Evolutionary conservation across 805 yeast species (phyloP).

Genomic region (Isabelozyma rhagii): DNA sequence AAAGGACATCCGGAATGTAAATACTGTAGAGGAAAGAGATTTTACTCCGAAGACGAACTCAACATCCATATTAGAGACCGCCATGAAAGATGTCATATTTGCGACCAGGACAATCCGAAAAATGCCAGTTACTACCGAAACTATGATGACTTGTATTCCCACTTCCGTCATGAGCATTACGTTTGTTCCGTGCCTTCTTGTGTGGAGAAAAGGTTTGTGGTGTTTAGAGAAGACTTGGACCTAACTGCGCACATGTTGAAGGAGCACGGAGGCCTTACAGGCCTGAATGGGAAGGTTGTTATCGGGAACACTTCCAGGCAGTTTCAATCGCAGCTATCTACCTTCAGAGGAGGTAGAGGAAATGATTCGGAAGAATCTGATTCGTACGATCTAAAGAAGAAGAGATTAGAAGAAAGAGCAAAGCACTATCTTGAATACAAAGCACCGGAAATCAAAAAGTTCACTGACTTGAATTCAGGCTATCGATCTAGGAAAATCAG

Average conservation of each 20-base stretch:
- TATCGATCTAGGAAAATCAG: constrained; percentile 46
- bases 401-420: constrained; percentile 80
- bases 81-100: constrained; percentile 88
- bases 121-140: constrained; percentile 61
- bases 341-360: constrained; percentile 34
- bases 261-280: constrained; percentile 65
- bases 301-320: constrained; percentile 35
- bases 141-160: constrained; percentile 71
- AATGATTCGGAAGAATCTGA: constrained; percentile 22
- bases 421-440: constrained; percentile 69
- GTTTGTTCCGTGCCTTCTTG: constrained; percentile 76
- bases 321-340: constrained; percentile 62
- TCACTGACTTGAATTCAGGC: constrained; percentile 45
- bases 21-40: constrained; percentile 70
- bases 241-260: constrained; percentile 82
- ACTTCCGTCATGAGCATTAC: constrained; percentile 71
- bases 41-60: constrained; percentile 86
- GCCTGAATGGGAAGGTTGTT: constrained; percentile 42
- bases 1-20: constrained; percentile 87
- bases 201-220: constrained; percentile 87
- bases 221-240: constrained; percentile 82
- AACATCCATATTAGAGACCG: constrained; percentile 73
- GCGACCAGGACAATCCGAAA: constrained; percentile 72
- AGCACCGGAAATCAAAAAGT: constrained; percentile 42
- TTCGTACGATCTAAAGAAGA: constrained; percentile 47